phyloP scores from a whole-genome alignment of 352 stramenopile genomes.

The Pythium brachiatum region DNA sequence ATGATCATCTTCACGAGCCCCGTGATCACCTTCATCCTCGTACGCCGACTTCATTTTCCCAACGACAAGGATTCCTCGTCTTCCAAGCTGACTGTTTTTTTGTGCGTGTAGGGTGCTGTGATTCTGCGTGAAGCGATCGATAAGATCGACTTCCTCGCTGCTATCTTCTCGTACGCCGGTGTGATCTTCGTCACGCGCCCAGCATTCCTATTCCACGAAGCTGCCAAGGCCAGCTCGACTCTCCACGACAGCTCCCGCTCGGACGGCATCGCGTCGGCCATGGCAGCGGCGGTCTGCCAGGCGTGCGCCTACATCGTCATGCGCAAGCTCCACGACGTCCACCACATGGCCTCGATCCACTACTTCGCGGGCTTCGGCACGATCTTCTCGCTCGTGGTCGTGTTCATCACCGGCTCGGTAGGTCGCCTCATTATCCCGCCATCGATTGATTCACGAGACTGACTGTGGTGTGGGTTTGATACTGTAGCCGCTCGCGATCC shows the following conservation, averaged over 20 bases:
- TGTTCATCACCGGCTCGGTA: conserved; percentile 27
- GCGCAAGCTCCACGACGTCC: conserved; percentile 48
- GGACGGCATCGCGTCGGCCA: conserved; percentile 35
- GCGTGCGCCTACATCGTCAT: conserved; percentile 50
- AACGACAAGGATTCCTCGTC: no score
- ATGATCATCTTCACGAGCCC: conserved; percentile 66
- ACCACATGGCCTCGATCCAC: conserved; percentile 37
- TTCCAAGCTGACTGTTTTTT: not conserved
- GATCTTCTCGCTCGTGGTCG: conserved; percentile 26
- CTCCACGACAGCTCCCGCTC: conserved; percentile 17
- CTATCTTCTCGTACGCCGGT: conserved; percentile 43
- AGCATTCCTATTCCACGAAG: conserved; percentile 41
- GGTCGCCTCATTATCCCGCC: not conserved
- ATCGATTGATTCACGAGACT: no score
- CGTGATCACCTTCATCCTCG: conserved; percentile 56
- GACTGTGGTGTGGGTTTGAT: no score
- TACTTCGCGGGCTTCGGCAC: conserved; percentile 45
- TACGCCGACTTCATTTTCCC: no score
- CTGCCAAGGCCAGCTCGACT: conserved; percentile 9
- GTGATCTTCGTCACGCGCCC: conserved; percentile 59
- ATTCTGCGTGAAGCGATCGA: conserved; percentile 51
- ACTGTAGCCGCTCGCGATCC: conserved; percentile 22
- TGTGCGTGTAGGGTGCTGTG: conserved; percentile 28
- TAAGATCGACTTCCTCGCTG: conserved; percentile 37
- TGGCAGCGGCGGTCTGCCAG: conserved; percentile 44